Evolutionary conservation across 345 rosid genomes (phyloP).

Genomic region (Gossypioides kirkii): DNA sequence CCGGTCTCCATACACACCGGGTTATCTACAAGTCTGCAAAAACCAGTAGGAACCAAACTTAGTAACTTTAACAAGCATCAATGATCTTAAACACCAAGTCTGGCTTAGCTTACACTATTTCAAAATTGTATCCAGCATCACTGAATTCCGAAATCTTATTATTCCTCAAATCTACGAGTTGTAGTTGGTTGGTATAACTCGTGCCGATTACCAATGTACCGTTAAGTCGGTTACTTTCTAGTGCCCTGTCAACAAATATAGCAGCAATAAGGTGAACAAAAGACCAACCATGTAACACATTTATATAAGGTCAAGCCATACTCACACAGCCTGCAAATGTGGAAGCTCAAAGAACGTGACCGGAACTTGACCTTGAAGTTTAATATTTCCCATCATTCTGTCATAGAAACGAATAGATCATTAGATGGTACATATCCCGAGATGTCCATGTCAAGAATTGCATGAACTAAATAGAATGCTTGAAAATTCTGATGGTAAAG

Average conservation of each 20-base stretch:
- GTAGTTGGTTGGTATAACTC: constrained; percentile 36
- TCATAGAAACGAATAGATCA: neutral
- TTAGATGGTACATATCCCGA: neutral
- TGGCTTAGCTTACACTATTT: constrained; percentile 43
- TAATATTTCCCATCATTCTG: constrained; percentile 60
- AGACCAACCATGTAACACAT: neutral
- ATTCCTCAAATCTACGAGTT: constrained; percentile 45
- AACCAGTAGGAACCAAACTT: neutral
- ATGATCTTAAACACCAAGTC: neutral
- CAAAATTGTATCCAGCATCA: constrained; percentile 9
- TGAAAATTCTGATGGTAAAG: neutral
- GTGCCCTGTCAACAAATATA: constrained; percentile 29
- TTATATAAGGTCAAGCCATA: neutral
- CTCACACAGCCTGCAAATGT: constrained; percentile 70
- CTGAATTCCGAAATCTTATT: constrained; percentile 35
- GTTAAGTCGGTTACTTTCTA: constrained; percentile 44
- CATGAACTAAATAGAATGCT: neutral
- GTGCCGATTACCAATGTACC: constrained; percentile 50
- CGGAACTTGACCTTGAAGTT: constrained; percentile 53
- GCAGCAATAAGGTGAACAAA: neutral
- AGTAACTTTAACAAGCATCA: neutral
- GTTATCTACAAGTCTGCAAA: constrained; percentile 60
- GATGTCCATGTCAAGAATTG: neutral
- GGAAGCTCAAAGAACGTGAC: constrained; percentile 40
- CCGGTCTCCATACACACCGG: constrained; percentile 54